Percentiles rank a stretch among this genome's conserved stretches.
phyloP scores from a whole-genome alignment of 73 alveolate genomes.

The Uronychia setigera region DNA sequence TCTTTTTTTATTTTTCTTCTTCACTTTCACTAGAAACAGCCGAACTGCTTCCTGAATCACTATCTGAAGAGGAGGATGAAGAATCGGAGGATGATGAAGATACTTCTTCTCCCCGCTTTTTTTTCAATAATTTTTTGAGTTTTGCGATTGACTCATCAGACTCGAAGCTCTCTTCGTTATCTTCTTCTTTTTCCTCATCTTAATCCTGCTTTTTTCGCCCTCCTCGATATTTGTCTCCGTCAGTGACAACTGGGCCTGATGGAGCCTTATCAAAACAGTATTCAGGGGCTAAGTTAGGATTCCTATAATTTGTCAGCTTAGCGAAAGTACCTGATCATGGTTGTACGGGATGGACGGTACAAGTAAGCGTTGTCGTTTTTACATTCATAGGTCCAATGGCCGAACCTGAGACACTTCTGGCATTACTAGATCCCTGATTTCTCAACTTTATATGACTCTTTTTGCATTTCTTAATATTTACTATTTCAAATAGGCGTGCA shows the following conservation, averaged over 20 bases:
- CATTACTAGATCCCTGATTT: conserved; percentile 88
- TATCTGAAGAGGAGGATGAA: not conserved
- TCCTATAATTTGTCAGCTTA: conserved; percentile 10
- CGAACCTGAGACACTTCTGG: conserved; percentile 90
- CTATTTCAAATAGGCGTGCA: too few relatives aligned
- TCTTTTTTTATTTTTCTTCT: conserved; percentile 27
- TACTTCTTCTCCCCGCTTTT: not conserved
- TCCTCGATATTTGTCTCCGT: conserved; percentile 41
- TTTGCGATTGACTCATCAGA: conserved; percentile 25
- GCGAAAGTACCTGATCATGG: conserved; percentile 45
- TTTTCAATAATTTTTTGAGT: conserved; percentile 7
- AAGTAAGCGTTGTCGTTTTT: conserved; percentile 85
- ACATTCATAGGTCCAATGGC: conserved; percentile 98
- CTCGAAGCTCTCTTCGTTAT: conserved; percentile 25
- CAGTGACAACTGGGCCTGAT: conserved; percentile 48
- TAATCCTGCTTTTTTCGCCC: conserved; percentile 5
- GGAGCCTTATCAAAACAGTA: conserved; percentile 55
- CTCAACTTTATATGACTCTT: conserved; percentile 62
- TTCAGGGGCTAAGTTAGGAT: conserved; percentile 56
- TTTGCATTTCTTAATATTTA: conserved; percentile 48
- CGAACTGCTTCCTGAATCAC: conserved; percentile 5
- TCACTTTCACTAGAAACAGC: conserved; percentile 31
- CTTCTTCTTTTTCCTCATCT: conserved; percentile 50
- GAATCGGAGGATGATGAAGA: conserved; percentile 21
- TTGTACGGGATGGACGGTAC: conserved; percentile 93